Evolutionary conservation across 805 yeast genomes (phyloP), one percentile per base, ranked within the genome.

Genomic region (Lipomyces yamadae): DNA sequence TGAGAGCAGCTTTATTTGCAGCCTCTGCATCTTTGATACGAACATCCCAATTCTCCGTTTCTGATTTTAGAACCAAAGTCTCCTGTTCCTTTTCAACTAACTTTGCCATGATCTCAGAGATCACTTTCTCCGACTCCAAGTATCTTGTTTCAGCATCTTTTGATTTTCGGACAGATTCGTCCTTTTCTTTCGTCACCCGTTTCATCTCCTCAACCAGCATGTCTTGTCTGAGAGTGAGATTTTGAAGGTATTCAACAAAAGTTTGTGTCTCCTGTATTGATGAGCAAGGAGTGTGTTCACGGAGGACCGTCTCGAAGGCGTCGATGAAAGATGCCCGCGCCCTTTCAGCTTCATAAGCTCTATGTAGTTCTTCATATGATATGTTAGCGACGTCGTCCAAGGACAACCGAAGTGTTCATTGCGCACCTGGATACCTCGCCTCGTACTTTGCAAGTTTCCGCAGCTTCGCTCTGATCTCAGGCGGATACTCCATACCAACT

Each of bases 341-440:
- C 78, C 90, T 91, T 76, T 93, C 97, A 0, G 83, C 80, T 74
- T 92, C 90, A 79, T 91, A 95, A 0, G 98, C 97, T 56, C 89
- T 89, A 60, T 92, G 82, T 15, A 94, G 80, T 55, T 72, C 74
- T 67, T 53, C 18, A 35, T 10, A 37, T 37, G 39, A 7, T n/a
- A 3, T 8, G 48, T 42, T n/a, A 42, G 48, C n/a, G 7, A 42
- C 18, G 15, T 42, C 18, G 2, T n/a, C 24, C 24, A 42, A 42
- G 15, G n/a, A 42, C n/a, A 11, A 42, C 3, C 4, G 42, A 24
- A 33, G 4, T 33, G 45, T 15, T n/a, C 30, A 58, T 58, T 2
- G 50, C 73, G 39, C 61, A 72, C 86, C 79, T 0, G 99, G 99
- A 75, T 95, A 94, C 76, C 92, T 92, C 60, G 89, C 89, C 76